Base-by-base conservation (phyloP, 2,329 filamentous ascomycete species). In the Helotiales sp. region DNA sequence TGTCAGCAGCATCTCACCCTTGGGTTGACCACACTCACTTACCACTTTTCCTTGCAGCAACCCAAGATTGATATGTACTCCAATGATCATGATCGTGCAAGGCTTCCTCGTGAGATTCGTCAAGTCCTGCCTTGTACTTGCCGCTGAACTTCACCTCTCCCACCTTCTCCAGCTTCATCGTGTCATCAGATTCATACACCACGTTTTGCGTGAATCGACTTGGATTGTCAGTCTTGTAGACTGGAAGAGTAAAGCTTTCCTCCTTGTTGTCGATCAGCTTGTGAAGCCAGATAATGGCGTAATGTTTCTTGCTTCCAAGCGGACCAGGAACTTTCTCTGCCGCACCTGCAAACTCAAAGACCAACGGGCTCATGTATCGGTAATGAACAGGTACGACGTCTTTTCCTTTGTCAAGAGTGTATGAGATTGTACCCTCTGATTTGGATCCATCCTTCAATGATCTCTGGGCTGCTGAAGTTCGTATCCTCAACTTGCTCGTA, bases 171-270 rank as follows among this genome's bases (percentile, higher is more conserved):
- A 63, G 19, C 5, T 34, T 36, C 61, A 63, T 63, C 1, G 51
- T 57, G 5, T 60, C 56, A 24, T 63, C 61, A 4, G 55, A 17
- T 8, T 55, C 51, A 19, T 36, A 15, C 1, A 63, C 61, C 12
- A 63, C 55, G 27, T 63, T 63, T 30, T 63, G 61, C 9, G 46
- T 57, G 7, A 61, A 44, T 5, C 61, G 55, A 42, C 61, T 38
- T 0, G 56, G 54, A 27, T 63, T 63, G 34, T 61, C 58, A 2
- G 61, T 63, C 19, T 54, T 61, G 17, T 46, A 63, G n/a, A 63
- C 55, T 10, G 61, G 58, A n/a, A 63, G 56, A 1, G 48, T 52
- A 42, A 61, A 63, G 8, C 29, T 29, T 13, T 34, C 19, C 5
- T 52, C 47, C 15, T 61, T 54, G 56, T 63, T 63, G 27, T 63